A percentile compares a stretch with the other conserved stretches of the same genome.
phyloP scores from a whole-genome alignment of 441 rosid genomes.

The Mallotus japonicus region DNA sequence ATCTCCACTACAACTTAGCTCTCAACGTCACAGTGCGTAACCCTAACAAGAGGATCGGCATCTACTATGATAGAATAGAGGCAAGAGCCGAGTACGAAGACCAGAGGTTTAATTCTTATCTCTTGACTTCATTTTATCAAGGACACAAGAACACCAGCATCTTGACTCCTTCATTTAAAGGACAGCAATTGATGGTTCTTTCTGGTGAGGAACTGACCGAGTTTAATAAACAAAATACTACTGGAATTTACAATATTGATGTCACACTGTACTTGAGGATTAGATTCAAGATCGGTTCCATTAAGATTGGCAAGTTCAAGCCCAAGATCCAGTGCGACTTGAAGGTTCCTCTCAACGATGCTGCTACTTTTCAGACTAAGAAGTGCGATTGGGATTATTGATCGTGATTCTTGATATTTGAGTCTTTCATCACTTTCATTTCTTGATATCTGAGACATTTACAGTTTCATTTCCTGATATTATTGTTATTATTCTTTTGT shows the following conservation, averaged over 20 bases:
- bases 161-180: slow-evolving; percentile 41
- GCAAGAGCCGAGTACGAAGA: slow-evolving; percentile 1
- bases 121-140: slow-evolving; percentile 6
- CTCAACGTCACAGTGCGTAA: slow-evolving; percentile 8
- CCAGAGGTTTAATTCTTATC: background rate
- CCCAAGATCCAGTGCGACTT: slow-evolving; percentile 64
- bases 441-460: too few species aligned
- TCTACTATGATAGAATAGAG: slow-evolving; percentile 8
- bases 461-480: background rate
- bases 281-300: slow-evolving; percentile 57
- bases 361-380: slow-evolving; percentile 28
- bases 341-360: slow-evolving; percentile 44
- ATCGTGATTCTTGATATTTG: background rate
- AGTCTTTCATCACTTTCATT: background rate
- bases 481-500: background rate
- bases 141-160: slow-evolving; percentile 50
- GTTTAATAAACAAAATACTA: slow-evolving; percentile 33
- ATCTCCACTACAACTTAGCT: background rate
- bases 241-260: slow-evolving; percentile 50
- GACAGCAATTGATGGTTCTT: slow-evolving; percentile 40
- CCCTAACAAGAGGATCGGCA: slow-evolving; percentile 5
- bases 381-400: slow-evolving; percentile 56
- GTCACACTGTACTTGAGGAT: slow-evolving; percentile 53
- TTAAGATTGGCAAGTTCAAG: slow-evolving; percentile 46
- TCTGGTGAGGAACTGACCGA: slow-evolving; percentile 24